Base-by-base conservation (phyloP, 345 rosid genomes). In the Gossypium australe region DNA sequence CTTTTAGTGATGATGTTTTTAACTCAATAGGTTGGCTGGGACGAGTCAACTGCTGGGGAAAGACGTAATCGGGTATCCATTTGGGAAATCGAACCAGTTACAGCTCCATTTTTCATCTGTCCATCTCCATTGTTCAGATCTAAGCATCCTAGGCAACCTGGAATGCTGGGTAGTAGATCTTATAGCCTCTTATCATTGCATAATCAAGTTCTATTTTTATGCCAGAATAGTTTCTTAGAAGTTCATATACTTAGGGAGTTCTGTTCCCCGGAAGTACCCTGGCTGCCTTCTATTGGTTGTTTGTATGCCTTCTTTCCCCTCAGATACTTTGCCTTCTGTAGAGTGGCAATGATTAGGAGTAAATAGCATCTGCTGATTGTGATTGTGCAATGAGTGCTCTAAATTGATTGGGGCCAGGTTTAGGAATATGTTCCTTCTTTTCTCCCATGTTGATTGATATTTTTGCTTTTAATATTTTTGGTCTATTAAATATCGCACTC, bases 21-120 rank as follows among this genome's bases (percentile, higher is more conserved):
- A 48, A 60, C 70, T 71, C 27, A 55, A 60, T 79, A 95, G 99
- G 97, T 93, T 83, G 97, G 99, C 53, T 95, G 99, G 99, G 99
- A 95, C 80, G 99, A 95, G 78, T 90, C 99, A 49, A 89, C 94
- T 75, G 86, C 97, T 78, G 97, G 92, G 53, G 98, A 95, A 79
- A 85, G 88, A 76, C 92, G 88, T 8, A 85, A 82, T 56, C 92
- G 94, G 74, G 98, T 91, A 62, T 95, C 99, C 60, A 83, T 88
- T 68, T 95, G 99, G 99, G 98, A 95, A 71, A 93, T 93, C 58
- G 99, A 93, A 81, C 99, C 97, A 10, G 91, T 95, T 68, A 85
- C 89, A 76, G 89, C 94, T 79, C 99, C 99, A 44, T 93, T 95
- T 84, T 92, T 88, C 81, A 88, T 95, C 49, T 93, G 92, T 38